Evolutionary conservation across 805 yeast genomes (phyloP).

Genomic region (Candida alai): DNA sequence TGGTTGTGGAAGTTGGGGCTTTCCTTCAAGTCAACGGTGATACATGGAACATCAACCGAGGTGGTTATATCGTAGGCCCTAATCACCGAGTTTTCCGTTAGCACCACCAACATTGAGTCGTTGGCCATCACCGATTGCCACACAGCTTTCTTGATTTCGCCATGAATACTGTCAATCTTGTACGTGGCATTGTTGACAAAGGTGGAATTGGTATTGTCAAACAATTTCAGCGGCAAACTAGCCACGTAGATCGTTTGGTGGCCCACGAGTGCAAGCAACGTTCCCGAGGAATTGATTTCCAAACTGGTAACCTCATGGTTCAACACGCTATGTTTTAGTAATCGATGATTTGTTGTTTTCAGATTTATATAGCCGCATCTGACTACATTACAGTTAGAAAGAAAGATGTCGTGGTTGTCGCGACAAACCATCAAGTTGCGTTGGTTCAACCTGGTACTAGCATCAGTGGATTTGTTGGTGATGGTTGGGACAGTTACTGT

Average conservation of each 20-base stretch:
- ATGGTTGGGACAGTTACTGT: no score
- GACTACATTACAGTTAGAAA: conserved; percentile 28
- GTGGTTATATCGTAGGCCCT: conserved; percentile 18
- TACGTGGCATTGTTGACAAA: conserved; percentile 8
- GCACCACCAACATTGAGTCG: conserved; percentile 22
- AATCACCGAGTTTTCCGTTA: conserved; percentile 18
- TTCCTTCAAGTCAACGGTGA: conserved; percentile 15
- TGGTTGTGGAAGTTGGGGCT: conserved; percentile 11
- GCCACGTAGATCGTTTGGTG: no score
- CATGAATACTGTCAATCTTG: conserved; percentile 13
- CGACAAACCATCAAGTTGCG: conserved; percentile 12
- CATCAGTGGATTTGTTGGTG: no score
- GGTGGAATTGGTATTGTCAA: background rate
- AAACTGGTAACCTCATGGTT: conserved; percentile 29
- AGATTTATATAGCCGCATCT: conserved; percentile 26
- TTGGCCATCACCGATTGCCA: conserved; percentile 23
- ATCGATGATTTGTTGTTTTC: conserved; percentile 16
- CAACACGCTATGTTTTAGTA: conserved; percentile 11
- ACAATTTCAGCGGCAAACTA: no score
- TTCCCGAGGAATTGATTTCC: conserved; percentile 37
- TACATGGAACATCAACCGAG: conserved; percentile 16
- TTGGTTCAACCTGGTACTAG: no score
- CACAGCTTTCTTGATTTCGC: conserved; percentile 17
- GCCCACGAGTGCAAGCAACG: conserved; percentile 41
- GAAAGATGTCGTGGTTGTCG: conserved; percentile 24